Base-by-base conservation (phyloP, 2,329 filamentous ascomycete species). In the Blastomyces percursus region DNA sequence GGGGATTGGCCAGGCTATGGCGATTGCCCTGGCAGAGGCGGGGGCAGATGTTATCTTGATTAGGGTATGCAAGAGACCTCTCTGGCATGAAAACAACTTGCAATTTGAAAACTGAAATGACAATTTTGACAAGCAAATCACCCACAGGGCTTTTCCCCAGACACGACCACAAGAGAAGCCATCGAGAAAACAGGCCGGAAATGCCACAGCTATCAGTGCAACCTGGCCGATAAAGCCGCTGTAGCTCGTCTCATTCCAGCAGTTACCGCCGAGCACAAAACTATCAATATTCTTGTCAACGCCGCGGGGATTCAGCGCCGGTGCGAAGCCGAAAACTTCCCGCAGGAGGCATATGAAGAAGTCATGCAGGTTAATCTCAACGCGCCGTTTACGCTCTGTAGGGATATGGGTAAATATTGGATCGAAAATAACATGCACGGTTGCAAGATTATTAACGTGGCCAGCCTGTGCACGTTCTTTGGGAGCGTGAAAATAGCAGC, bases 301-400 rank as follows among this genome's bases (percentile, higher is more conserved):
- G 92, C 89, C 76, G 91, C 89, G 27, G 91, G 91, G 32, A 92
- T 96, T 71, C 91, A 96, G 75, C 82, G 85, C 65, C 82, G 90
- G 12, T 88, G 93, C 73, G 84, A 89, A 0, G 85, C 87, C 51
- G 84, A 90, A 68, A 74, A 82, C 63, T 95, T 95, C 71, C 90
- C 90, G 0, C 84, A 88, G 71, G 76, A 79, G 55, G 89, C 93
- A 77, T 95, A 90, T 82, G 82, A 88, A 70, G 84, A 87, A 69
- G 88, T 96, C 35, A 79, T 96, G 51, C 89, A 96, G 78, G 88
- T 95, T 59, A 96, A 96, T 77, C 84, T 96, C 55, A 88, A 83
- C 71, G 82, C 87, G 57, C 89, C 94, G 61, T 96, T 96, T 77
- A 84, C 84, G 0, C 80, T 95, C 62, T 84, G 85, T 76, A 85